Evolutionary conservation across 805 yeast genomes (phyloP).

Genomic region (Teunomyces lycoperdinae): DNA sequence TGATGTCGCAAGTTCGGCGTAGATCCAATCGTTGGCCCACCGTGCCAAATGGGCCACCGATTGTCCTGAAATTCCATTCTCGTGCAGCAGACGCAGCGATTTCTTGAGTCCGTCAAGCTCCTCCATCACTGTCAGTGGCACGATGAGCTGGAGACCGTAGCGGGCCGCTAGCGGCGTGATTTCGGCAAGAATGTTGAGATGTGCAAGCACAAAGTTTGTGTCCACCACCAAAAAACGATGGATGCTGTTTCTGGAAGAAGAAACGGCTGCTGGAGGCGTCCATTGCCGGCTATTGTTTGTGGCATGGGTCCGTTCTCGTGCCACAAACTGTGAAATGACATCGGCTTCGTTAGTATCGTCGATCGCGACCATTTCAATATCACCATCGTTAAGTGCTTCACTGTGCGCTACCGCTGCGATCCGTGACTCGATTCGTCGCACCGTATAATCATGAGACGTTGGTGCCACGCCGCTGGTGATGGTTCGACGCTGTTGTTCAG

Average conservation of each 20-base stretch:
- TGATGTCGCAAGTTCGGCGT: conserved; percentile 50
- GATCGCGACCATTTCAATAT: conserved; percentile 48
- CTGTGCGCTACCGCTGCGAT: conserved; percentile 16
- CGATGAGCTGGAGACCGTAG: conserved; percentile 51
- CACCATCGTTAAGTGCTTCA: conserved; percentile 15
- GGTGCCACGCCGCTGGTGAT: conserved; percentile 18
- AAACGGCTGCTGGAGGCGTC: too few species aligned
- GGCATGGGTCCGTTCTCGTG: background rate
- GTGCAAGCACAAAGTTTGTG: conserved; percentile 78
- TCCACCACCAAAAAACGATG: conserved; percentile 58
- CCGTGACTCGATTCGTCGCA: conserved; percentile 23
- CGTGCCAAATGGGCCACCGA: conserved; percentile 61
- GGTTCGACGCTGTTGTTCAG: conserved; percentile 18
- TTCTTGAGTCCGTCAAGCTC: conserved; percentile 85
- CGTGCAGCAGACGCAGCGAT: conserved; percentile 22
- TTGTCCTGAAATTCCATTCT: conserved; percentile 15
- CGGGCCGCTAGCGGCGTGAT: conserved; percentile 38
- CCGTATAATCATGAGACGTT: conserved; percentile 20
- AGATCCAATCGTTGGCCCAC: conserved; percentile 78
- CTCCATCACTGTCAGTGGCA: conserved; percentile 67
- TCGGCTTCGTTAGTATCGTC: conserved; percentile 45
- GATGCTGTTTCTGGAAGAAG: conserved; percentile 4
- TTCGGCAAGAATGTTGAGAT: conserved; percentile 55
- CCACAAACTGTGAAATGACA: conserved; percentile 41
- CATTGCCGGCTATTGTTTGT: background rate